Conservation (phyloP, 441 rosid genomes). For the Eruca vesicaria region DNA sequence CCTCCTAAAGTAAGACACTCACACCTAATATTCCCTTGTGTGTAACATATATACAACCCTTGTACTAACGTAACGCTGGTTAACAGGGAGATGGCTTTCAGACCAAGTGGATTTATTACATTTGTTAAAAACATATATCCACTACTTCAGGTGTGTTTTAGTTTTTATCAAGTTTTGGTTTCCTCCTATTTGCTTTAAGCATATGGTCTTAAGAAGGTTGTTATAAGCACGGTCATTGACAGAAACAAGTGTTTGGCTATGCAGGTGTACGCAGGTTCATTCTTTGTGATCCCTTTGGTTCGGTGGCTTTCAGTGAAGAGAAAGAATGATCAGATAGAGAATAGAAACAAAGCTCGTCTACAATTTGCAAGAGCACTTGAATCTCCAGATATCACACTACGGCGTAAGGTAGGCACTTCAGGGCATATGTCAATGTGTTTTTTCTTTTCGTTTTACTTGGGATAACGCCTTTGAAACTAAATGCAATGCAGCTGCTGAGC, state of each 20-base stretch:
- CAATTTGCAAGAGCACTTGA: constrained; percentile 65
- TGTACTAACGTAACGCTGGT: constrained; percentile 34
- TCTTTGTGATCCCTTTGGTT: constrained; percentile 85
- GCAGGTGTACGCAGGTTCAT: constrained; percentile 96
- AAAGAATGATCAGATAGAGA: constrained; percentile 78
- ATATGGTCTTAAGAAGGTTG: neutral
- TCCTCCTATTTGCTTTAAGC: constrained; percentile 5
- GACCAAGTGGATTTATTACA: constrained; percentile 59
- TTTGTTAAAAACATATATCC: constrained; percentile 80
- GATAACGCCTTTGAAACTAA: neutral
- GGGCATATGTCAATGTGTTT: too few species aligned
- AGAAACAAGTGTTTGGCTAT: neutral
- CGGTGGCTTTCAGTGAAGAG: constrained; percentile 69
- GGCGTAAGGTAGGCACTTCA: constrained; percentile 85
- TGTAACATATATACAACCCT: constrained; percentile 3
- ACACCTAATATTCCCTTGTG: constrained; percentile 10
- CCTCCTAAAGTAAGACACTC: constrained; percentile 65
- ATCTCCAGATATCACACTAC: constrained; percentile 69
- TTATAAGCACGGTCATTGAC: neutral
- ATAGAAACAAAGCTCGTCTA: constrained; percentile 72
- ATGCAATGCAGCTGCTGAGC: constrained; percentile 59
- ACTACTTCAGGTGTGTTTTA: constrained; percentile 71
- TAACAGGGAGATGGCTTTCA: constrained; percentile 59
- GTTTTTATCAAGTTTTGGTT: neutral
- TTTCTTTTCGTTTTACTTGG: too few species aligned